Conservation (phyloP, 2,329 filamentous ascomycete species). For the Hymenoscyphus fraxineus region DNA sequence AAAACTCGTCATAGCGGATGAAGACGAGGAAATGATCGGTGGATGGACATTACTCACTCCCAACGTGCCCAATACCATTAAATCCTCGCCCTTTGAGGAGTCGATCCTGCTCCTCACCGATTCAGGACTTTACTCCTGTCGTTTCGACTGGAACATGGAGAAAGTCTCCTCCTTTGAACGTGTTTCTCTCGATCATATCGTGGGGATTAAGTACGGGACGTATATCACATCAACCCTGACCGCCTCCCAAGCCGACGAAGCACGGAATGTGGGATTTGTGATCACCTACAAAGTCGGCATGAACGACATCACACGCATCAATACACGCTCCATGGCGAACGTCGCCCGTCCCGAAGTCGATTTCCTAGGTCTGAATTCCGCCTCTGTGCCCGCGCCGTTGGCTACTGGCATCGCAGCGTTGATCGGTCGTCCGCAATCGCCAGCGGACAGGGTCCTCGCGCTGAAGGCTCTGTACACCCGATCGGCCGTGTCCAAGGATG, state of each 20-base stretch:
- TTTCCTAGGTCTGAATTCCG: slow-evolving; percentile 11
- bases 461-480: slow-evolving; percentile 53
- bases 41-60: slow-evolving; percentile 89
- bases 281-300: slow-evolving; percentile 71
- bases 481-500: slow-evolving; percentile 37
- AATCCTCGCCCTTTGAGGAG: slow-evolving; percentile 75
- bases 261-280: slow-evolving; percentile 78
- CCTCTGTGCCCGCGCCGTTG: slow-evolving; percentile 14
- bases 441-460: slow-evolving; percentile 42
- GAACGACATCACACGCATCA: slow-evolving; percentile 71
- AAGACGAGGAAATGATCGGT: slow-evolving; percentile 78
- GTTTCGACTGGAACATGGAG: slow-evolving; percentile 92
- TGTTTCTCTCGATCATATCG: slow-evolving; percentile 71
- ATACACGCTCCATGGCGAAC: slow-evolving; percentile 75
- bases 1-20: slow-evolving; percentile 79
- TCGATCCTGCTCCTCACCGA: slow-evolving; percentile 84
- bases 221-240: slow-evolving; percentile 90
- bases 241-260: slow-evolving; percentile 69
- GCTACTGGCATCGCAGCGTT: slow-evolving; percentile 15
- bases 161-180: slow-evolving; percentile 92
- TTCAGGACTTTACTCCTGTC: slow-evolving; percentile 78
- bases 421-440: slow-evolving; percentile 16
- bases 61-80: slow-evolving; percentile 63
- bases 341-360: slow-evolving; percentile 32
- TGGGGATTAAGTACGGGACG: slow-evolving; percentile 70